These are phyloP conservation scores for Sonneratia caseolaris DNA, from an alignment of 345 rosid species.

Conservation along the genomic window DNA sequence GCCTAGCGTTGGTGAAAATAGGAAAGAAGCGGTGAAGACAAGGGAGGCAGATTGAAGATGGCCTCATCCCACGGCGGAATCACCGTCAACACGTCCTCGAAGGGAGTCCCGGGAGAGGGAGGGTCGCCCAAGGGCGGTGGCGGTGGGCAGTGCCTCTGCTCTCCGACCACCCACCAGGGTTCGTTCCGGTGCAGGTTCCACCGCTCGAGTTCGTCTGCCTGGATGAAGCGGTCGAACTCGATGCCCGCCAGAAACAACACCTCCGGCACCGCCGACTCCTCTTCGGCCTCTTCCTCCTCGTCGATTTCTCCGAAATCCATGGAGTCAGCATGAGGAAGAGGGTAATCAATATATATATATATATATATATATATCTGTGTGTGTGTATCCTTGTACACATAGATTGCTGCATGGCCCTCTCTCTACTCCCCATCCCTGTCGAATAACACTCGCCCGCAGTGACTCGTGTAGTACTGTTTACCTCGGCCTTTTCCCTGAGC, in stretches of 20 bases:
- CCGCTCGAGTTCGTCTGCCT: conserved; percentile 28
- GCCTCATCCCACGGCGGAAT: conserved; percentile 7
- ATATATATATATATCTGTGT: too few species aligned
- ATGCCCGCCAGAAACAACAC: conserved; percentile 27
- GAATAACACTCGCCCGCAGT: not conserved
- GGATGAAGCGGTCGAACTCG: conserved; percentile 50
- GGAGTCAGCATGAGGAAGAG: not conserved
- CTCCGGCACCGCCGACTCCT: conserved; percentile 9
- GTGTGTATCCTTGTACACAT: not conserved
- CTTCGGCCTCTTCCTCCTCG: not conserved
- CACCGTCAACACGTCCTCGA: conserved; percentile 27
- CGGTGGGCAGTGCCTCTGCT: conserved; percentile 46
- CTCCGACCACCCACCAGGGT: conserved; percentile 62
- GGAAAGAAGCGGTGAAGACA: too few species aligned
- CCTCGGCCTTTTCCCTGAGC: too few species aligned
- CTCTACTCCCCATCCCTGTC: not conserved
- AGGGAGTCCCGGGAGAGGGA: conserved; percentile 13
- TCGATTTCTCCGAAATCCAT: not conserved
- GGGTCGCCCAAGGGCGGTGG: conserved; percentile 18
- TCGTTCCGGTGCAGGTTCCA: conserved; percentile 63
- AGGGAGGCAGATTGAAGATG: not conserved
- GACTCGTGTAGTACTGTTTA: not conserved
- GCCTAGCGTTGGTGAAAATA: too few species aligned
- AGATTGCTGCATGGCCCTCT: not conserved
- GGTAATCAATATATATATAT: too few species aligned